Base-by-base conservation (phyloP, 2,329 filamentous ascomycete genomes). In the Trichoderma polysporum region DNA sequence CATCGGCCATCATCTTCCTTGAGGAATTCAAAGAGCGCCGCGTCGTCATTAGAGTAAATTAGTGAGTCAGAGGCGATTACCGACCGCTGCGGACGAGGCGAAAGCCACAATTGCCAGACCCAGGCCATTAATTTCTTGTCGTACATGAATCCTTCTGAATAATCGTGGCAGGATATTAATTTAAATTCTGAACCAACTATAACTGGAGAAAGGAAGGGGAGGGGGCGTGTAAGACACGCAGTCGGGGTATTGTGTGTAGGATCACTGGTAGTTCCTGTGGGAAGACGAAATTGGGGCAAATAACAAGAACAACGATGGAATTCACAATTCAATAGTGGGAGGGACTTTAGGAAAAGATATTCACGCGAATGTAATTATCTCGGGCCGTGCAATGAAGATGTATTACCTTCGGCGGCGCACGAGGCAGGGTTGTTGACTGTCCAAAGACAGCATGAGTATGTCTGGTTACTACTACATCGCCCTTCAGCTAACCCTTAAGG, bases 1-100 rank as follows among this genome's bases (percentile, higher is more conserved):
- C 60, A 63, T 8, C 60, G 49, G n/a, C 49, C 60, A 35, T 63
- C 49, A 15, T 41, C n/a, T 22, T 63, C 60, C 13, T 45, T 63
- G 25, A 63, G 60, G n/a, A 63, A 63, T 49, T 63, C 49, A 25
- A 63, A 63, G 8, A 63, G 60, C 2, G 60, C 60, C 6, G 60
- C 47, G 15, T 63, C 19, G 13, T 54, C n/a, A 53, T 41, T 54
- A 3, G 60, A 63, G 15, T 41, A 63, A 25, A 63, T 53, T 8
- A 31, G 49, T n/a, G 50, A 39, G 25, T 39, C 29, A 15, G 33
- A 33, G 9, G 60, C 60, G 4, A 45, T 63, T 12, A 33, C 19
- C 13, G 60, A 63, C 25, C 60, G 49, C 35, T 54, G 49, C 5
- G 60, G 60, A 9, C 60, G 60, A 3, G 60, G 60, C 27, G 60